Base-by-base conservation (phyloP, 2,329 filamentous ascomycete species). In the Aspergillus neotritici region DNA sequence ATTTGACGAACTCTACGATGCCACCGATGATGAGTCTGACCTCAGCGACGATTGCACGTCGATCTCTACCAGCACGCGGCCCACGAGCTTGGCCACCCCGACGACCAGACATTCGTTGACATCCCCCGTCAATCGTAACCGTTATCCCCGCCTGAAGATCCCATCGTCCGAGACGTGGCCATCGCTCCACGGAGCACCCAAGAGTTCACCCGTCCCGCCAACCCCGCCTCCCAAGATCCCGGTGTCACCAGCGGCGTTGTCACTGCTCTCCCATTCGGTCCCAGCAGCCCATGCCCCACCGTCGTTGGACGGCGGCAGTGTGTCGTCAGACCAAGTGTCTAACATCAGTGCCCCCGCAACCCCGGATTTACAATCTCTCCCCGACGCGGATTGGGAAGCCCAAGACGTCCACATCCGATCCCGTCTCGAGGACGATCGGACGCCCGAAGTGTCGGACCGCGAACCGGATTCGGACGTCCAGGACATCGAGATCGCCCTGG, bases 1-100 rank as follows among this genome's bases (percentile, higher is more conserved):
- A 51, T 91, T 91, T 56, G 87, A 94, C 65, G 87, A 94, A 56
- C 71, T 95, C 37, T 95, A 95, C 65, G 86, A 93, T 65, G 77
- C 87, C 33, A 89, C 87, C 12, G 88, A 94, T 53, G 81, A 88
- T 42, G 88, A 94, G 55, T 75, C 79, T 7, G 73, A 79, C 68
- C 58, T 67, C 63, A 62, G 68, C 56, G 63, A 68, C 55, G 49
- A 72, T 46, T 70, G 66, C 41, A 68, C 65, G 63, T 81, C 56
- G 57, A 71, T 58, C 59, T 76, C 62, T 8, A 25, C 21, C 60
- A 75, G 56, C 31, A 64, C 67, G 61, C 74, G 60, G 66, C 78
- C 62, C 58, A 75, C 66, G 16, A 74, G 67, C 59, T 70, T 73
- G 55, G 60, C 66, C 14, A 66, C 69, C 14, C 67, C 64, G 13